Evolutionary conservation across 495 filamentous ascomycete species (phyloP), one percentile per base, ranked within the genome.

Genomic region (Clohesyomyces aquaticus): DNA sequence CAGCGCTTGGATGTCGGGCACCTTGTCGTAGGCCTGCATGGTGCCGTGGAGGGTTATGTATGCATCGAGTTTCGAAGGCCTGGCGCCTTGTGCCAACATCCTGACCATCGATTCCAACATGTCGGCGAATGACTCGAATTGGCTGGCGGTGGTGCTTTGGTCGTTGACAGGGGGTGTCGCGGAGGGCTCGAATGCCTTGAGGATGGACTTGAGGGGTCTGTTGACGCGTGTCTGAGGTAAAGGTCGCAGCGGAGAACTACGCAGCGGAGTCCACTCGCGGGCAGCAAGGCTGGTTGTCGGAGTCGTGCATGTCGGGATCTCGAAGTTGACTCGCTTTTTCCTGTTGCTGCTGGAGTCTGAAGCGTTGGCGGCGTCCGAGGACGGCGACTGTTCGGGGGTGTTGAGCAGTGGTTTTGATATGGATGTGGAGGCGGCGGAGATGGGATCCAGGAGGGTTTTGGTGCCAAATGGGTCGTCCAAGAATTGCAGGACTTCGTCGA

Each of bases 81-180:
- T 77, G 32, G 88, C 85, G 32, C 82, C 81, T 22, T 87, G 84
- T 19, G 88, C 89, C 57, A 98, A 79, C 71, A 93, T 88, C 74
- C 89, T 83, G 29, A 87, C 82, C 2, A 89, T 84, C 0, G 90
- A 95, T 68, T 96, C 88, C 59, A 97, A 76, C 91, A 97, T 96
- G 41, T 80, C 81, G 61, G 86, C 82, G 60, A 91, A 79, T 22
- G 75, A 73, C 70, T 78, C 27, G 66, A 74, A 64, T 64, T 74
- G 63, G 68, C 76, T 67, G 26, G 69, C 66, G 55, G 77, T 71
- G 63, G 75, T 76, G 55, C 61, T 57, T 22, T 58, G 64, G 63
- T 55, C 63, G 48, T 66, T 42, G 73, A 74, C 76, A 73, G 64
- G 78, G 72, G 67, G 79, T 72, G 60, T 76, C 71, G 1, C 54